Evolutionary conservation across 495 filamentous ascomycete species (phyloP).

Genomic region (Aspergillus bridgeri): DNA sequence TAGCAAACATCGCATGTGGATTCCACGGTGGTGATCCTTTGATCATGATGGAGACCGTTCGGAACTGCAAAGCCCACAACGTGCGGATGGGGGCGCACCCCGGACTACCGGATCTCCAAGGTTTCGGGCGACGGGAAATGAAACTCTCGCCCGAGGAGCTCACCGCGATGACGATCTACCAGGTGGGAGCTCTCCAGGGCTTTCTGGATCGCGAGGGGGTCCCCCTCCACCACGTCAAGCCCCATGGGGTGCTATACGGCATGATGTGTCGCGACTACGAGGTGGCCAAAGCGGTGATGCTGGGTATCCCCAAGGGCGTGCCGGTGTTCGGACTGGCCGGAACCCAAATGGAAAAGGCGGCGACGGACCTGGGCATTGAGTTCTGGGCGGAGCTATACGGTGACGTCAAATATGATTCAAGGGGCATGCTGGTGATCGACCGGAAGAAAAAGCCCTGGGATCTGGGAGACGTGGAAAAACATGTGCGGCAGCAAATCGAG

Average conservation of each 20-base stretch:
- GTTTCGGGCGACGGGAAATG: conserved; percentile 59
- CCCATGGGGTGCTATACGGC: conserved; percentile 54
- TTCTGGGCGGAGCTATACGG: conserved; percentile 57
- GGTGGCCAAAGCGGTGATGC: conserved; percentile 49
- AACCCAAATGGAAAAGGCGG: conserved; percentile 50
- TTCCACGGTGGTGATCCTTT: conserved; percentile 59
- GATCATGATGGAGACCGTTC: conserved; percentile 58
- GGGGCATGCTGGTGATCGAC: conserved; percentile 50
- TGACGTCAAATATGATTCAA: conserved; percentile 55
- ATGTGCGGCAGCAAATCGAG: conserved; percentile 45
- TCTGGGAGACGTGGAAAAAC: conserved; percentile 40
- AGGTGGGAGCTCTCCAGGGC: conserved; percentile 55
- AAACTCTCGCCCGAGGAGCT: conserved; percentile 52
- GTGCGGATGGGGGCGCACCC: conserved; percentile 58
- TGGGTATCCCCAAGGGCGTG: conserved; percentile 47
- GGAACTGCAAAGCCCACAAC: conserved; percentile 50
- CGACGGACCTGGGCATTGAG: conserved; percentile 49
- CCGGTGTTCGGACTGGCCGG: conserved; percentile 57
- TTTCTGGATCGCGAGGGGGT: conserved; percentile 54
- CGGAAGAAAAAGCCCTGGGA: conserved; percentile 56
- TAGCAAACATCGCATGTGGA: conserved; percentile 62
- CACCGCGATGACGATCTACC: conserved; percentile 55
- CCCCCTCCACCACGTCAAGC: conserved; percentile 57
- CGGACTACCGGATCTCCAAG: conserved; percentile 58
- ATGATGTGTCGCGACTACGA: conserved; percentile 54